A percentile compares a stretch with the other conserved stretches of the same genome.
phyloP scores from a whole-genome alignment of 257 asterid species.

The Salvia splendens region DNA sequence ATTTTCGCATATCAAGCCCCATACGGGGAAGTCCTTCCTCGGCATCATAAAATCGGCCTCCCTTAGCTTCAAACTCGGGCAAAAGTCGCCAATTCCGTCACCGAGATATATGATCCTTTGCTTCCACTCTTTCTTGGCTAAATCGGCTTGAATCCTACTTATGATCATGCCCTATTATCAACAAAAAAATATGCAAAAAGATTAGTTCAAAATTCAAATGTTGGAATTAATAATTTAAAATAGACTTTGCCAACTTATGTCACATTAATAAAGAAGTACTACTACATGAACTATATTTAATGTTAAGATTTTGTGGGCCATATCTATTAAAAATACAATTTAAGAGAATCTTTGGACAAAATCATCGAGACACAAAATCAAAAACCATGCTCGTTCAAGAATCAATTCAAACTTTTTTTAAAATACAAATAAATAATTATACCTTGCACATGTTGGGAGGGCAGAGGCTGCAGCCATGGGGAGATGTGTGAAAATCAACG shows the following conservation, averaged over 20 bases:
- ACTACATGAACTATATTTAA: not conserved
- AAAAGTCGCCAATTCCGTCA: conserved; percentile 77
- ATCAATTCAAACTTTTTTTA: not conserved
- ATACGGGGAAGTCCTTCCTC: conserved; percentile 69
- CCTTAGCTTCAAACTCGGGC: conserved; percentile 49
- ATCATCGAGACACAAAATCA: not conserved
- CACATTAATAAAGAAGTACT: not conserved
- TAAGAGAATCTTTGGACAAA: not conserved
- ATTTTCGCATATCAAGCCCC: conserved; percentile 63
- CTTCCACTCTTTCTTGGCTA: conserved; percentile 52
- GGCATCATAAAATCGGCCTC: conserved; percentile 72
- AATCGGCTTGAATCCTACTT: conserved; percentile 57
- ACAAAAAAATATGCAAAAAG: not conserved
- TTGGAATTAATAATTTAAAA: not conserved
- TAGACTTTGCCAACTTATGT: conserved; percentile 9
- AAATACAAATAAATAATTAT: not conserved
- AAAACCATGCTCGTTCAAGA: not conserved
- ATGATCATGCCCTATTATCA: conserved; percentile 56
- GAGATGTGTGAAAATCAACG: conserved; percentile 55
- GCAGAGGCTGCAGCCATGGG: conserved; percentile 68
- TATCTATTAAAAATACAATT: not conserved
- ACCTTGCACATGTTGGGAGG: conserved; percentile 94
- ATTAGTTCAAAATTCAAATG: not conserved
- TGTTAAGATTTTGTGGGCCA: conserved; percentile 33
- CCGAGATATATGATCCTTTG: conserved; percentile 67